Evolutionary conservation across 192 early-diverging fungal species (phyloP).

Genomic region (Backusella parvicylindrica): DNA sequence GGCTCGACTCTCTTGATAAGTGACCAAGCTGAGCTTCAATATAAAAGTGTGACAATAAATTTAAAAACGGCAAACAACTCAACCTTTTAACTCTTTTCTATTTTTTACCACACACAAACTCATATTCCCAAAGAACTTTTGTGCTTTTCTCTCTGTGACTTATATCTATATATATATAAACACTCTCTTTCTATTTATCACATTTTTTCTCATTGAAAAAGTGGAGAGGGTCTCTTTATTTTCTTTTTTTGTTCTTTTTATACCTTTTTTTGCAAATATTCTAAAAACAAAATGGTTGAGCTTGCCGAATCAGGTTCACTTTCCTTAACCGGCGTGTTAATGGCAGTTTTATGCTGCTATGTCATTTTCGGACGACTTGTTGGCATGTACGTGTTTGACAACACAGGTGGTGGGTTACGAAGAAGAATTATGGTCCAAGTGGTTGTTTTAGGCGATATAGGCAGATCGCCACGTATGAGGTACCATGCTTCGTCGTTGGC

Average conservation of each 20-base stretch:
- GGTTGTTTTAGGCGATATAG: constrained; percentile 82
- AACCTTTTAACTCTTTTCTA: not conserved
- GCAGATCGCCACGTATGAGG: constrained; percentile 88
- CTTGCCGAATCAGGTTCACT: not conserved
- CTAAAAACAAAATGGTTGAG: not conserved
- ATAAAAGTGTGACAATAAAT: not conserved
- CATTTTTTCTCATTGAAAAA: not conserved
- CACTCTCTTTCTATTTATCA: too few species aligned
- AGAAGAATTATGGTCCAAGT: constrained; percentile 34
- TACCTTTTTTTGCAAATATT: not conserved
- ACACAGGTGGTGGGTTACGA: not conserved
- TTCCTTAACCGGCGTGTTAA: constrained; percentile 1
- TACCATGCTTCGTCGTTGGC: constrained; percentile 84
- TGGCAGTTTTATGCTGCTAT: constrained; percentile 21
- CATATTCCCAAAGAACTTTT: not conserved
- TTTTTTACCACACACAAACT: constrained; percentile 2
- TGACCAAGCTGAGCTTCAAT: not conserved
- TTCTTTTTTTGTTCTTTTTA: not conserved
- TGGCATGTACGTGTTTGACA: constrained; percentile 15
- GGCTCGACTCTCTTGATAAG: not conserved
- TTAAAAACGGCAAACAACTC: not conserved
- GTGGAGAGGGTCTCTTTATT: not conserved
- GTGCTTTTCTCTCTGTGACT: not conserved
- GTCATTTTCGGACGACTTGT: constrained; percentile 11
- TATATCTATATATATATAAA: not conserved